Conservation (phyloP, 1,284 basidiomycete genomes). For the Sanguinoderma infundibulare region DNA sequence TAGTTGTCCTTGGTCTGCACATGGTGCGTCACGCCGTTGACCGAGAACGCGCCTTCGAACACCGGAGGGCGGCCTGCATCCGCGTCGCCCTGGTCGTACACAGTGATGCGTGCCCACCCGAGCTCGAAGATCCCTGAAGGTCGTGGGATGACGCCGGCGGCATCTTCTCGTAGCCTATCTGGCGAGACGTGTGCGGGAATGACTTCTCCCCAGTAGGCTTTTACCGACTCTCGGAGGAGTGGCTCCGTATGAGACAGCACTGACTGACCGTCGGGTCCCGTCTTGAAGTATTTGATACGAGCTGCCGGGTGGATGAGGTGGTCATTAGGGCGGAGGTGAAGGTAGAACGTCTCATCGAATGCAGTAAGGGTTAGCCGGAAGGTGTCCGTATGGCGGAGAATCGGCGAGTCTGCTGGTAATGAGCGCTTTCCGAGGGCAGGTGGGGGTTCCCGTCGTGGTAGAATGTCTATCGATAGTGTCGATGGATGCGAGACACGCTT, state of each 20-base stretch:
- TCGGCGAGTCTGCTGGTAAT: slow-evolving; percentile 39
- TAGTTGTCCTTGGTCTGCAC: slow-evolving; percentile 78
- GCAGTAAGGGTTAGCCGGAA: slow-evolving; percentile 69
- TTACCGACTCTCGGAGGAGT: slow-evolving; percentile 57
- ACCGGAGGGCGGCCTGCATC: slow-evolving; percentile 51
- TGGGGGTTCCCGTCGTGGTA: slow-evolving; percentile 52
- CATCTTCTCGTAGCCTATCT: slow-evolving; percentile 63
- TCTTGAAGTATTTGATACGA: slow-evolving; percentile 63
- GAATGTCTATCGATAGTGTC: slow-evolving; percentile 64
- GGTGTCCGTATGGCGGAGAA: slow-evolving; percentile 63
- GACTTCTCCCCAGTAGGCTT: slow-evolving; percentile 74
- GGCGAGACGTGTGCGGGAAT: slow-evolving; percentile 53
- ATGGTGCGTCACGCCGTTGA: slow-evolving; percentile 73
- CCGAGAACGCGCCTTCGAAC: slow-evolving; percentile 81
- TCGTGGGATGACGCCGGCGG: slow-evolving; percentile 50
- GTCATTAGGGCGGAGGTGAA: slow-evolving; percentile 77
- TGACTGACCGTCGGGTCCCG: slow-evolving; percentile 48
- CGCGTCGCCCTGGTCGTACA: slow-evolving; percentile 67
- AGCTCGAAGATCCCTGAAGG: slow-evolving; percentile 49
- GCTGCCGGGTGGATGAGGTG: slow-evolving; percentile 80
- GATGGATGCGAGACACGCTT: slow-evolving; percentile 62
- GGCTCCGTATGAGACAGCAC: slow-evolving; percentile 53
- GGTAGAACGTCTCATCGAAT: slow-evolving; percentile 64
- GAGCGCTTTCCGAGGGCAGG: slow-evolving; percentile 41
- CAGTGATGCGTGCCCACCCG: slow-evolving; percentile 75